A percentile compares a stretch with the other conserved stretches of the same genome.
Evolutionary conservation across 2,329 filamentous ascomycete species (phyloP).

Genomic region (Diaporthe helianthi): DNA sequence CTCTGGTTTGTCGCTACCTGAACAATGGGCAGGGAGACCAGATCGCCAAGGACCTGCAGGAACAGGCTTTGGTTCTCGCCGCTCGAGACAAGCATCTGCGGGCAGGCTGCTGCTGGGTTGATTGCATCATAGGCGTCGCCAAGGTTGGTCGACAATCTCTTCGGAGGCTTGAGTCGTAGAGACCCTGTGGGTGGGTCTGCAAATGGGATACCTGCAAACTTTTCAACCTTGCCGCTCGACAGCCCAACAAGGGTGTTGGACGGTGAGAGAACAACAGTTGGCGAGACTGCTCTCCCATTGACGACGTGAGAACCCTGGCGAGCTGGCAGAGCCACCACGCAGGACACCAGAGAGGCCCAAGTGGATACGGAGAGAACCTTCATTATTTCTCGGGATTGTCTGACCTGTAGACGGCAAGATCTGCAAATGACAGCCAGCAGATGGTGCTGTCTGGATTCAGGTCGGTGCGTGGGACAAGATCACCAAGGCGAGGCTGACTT

Average conservation of each 20-base stretch:
- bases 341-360: slow-evolving; percentile 3
- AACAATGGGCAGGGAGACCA: slow-evolving; percentile 65
- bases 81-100: slow-evolving; percentile 72
- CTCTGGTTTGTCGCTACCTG: slow-evolving; percentile 59
- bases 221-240: slow-evolving; percentile 61
- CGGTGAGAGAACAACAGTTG: slow-evolving; percentile 58
- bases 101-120: slow-evolving; percentile 66
- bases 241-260: slow-evolving; percentile 64
- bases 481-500: background rate
- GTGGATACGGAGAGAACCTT: background rate
- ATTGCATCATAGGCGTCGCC: slow-evolving; percentile 67
- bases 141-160: slow-evolving; percentile 61
- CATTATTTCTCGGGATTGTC: slow-evolving; percentile 8
- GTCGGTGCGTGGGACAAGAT: background rate
- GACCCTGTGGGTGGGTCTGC: slow-evolving; percentile 72
- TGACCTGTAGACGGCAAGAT: too few relatives aligned
- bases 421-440: background rate
- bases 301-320: slow-evolving; percentile 14
- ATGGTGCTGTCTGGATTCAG: background rate
- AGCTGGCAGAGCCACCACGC: slow-evolving; percentile 25
- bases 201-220: slow-evolving; percentile 78
- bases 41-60: slow-evolving; percentile 52
- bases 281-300: slow-evolving; percentile 38
- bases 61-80: slow-evolving; percentile 47
- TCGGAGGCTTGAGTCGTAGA: slow-evolving; percentile 73